phyloP scores from a whole-genome alignment of 1,284 basidiomycete genomes.

The Somion occarium region DNA sequence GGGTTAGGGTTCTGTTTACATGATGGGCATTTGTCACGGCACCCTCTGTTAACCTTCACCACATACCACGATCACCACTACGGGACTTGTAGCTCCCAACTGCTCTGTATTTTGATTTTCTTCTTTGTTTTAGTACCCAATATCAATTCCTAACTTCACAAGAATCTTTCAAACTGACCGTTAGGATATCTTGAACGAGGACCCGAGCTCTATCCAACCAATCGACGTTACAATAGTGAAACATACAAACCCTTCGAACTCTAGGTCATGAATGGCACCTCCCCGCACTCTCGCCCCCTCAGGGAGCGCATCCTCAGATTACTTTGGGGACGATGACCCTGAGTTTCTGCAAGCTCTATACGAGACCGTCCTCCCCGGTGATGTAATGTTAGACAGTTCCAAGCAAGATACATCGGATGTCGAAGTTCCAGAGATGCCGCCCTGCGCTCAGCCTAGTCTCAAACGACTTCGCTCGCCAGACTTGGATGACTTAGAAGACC shows the following conservation, averaged over 20 bases:
- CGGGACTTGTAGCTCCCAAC: no score
- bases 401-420: constrained; percentile 1
- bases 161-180: no score
- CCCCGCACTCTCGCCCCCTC: constrained; percentile 8
- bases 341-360: constrained; percentile 48
- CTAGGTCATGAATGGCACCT: constrained; percentile 8
- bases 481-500: constrained; percentile 17
- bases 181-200: no score
- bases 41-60: no score
- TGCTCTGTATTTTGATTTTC: no score
- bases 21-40: no score
- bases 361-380: constrained; percentile 10
- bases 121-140: no score
- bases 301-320: constrained; percentile 41
- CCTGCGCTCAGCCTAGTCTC: constrained; percentile 12
- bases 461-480: constrained; percentile 20
- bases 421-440: constrained; percentile 10
- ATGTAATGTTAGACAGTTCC: background rate
- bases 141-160: no score
- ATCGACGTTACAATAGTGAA: background rate
- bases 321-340: constrained; percentile 50
- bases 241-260: background rate
- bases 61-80: no score
- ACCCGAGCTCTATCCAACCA: no score
- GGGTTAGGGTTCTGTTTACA: no score